Evolutionary conservation across 1,284 basidiomycete species (phyloP), one percentile per base, ranked within the genome.

Genomic region (Malassezia caprae): DNA sequence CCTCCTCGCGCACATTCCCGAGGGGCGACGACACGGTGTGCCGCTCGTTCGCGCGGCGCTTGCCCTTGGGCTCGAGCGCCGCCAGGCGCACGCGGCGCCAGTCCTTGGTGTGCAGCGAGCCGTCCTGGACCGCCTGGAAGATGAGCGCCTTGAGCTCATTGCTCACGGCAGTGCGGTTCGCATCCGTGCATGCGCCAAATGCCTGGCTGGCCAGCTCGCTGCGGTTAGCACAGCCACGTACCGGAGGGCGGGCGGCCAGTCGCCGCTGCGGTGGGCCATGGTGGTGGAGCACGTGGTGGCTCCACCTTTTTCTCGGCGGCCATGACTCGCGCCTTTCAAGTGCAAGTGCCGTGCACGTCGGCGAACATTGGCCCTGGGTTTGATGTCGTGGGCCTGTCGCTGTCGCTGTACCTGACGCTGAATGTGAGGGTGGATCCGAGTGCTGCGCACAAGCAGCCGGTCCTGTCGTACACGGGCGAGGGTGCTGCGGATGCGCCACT

Each of bases 301-400:
- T 15, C 46, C 23, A 23, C 21, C 0, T 19, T 46, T 23, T 27
- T 53, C 24, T 23, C 40, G 12, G 32, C 13, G 15, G 30, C 48
- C 10, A 54, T 54, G 52, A 37, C 19, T 8, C 53, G 48, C 5
- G 15, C 32, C 27, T 80, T 80, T 74, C 78, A 71, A 13, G 88
- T 98, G 76, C 81, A 80, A 65, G 87, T 98, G 49, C 93, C 93
- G 8, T 90, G 90, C 21, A 96, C 93, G 1, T 93, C 91, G 55
- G 93, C 93, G 63, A 98, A 98, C 79, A 91, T 98, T 71, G 93
- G 93, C 2, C 94, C 94, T 24, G 94, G 94, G 12, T 98, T 98
- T 76, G 94, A 99, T 76, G 94, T 98, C 57, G 89, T 96, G 62
- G 94, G 94, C 19, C 85, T 98, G 59, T 94, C 93, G 0, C 84